Percentiles rank a stretch among this genome's conserved stretches.
These are phyloP conservation scores for Pulchroboletus neoregius DNA, from an alignment of 1,284 basidiomycete species.

Conservation along the genomic window DNA sequence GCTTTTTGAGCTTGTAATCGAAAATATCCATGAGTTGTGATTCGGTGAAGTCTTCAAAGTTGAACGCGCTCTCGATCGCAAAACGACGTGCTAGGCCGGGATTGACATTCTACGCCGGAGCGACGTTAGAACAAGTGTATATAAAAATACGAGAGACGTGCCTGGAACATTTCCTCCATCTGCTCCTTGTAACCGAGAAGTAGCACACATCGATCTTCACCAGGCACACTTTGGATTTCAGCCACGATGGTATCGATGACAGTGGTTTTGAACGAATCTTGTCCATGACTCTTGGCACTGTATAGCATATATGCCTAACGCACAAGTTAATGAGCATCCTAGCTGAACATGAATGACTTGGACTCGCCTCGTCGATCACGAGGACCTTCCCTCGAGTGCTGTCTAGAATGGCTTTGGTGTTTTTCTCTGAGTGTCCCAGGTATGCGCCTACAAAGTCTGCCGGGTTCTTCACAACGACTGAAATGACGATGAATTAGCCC, in stretches of 20 bases:
- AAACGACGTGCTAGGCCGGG: conserved; percentile 58
- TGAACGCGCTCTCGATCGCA: conserved; percentile 59
- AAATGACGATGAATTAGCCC: not conserved
- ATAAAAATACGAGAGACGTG: conserved; percentile 15
- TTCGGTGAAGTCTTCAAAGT: conserved; percentile 57
- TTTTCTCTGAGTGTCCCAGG: conserved; percentile 56
- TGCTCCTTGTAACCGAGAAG: conserved; percentile 58
- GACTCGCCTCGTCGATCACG: conserved; percentile 59
- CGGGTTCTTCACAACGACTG: conserved; percentile 62
- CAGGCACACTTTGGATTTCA: conserved; percentile 60
- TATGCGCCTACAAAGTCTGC: conserved; percentile 55
- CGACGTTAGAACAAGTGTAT: not conserved
- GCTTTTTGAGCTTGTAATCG: conserved; percentile 49
- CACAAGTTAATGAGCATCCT: not conserved
- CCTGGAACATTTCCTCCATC: conserved; percentile 67
- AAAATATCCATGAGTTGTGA: conserved; percentile 48
- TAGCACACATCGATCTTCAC: conserved; percentile 63
- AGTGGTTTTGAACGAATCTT: conserved; percentile 53
- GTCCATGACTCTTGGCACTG: conserved; percentile 30
- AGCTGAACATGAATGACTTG: not conserved
- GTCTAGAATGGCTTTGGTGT: conserved; percentile 58
- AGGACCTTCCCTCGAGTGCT: conserved; percentile 58
- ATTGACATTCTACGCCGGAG: conserved; percentile 52
- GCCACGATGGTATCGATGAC: conserved; percentile 71
- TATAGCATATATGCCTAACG: conserved; percentile 65